phyloP scores from a whole-genome alignment of 352 stramenopile species.

The Thalassiosira oceanica region DNA sequence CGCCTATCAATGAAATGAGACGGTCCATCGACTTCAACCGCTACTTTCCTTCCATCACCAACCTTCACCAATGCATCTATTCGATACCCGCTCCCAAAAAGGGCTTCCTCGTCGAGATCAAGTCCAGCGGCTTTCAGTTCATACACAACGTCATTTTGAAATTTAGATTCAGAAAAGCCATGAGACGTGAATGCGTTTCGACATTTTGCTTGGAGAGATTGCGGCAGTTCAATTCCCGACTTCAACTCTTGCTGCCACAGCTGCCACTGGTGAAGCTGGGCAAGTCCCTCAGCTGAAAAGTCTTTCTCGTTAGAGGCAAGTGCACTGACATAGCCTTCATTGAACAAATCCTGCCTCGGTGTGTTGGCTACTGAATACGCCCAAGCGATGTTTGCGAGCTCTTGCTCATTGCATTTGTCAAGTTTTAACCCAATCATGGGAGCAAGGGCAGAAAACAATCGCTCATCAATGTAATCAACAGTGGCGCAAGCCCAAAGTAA shows the following conservation, averaged over 20 bases:
- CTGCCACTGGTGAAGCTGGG: conserved; percentile 26
- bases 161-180: not conserved
- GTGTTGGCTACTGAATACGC: conserved; percentile 9
- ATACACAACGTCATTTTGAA: conserved; percentile 1
- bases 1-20: conserved; percentile 2
- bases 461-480: not conserved
- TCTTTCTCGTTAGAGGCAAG: not conserved
- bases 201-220: conserved; percentile 13
- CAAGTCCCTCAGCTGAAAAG: not conserved
- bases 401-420: conserved; percentile 1
- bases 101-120: conserved; percentile 1
- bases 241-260: conserved; percentile 25
- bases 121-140: conserved; percentile 3
- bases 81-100: conserved; percentile 3
- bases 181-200: conserved; percentile 16
- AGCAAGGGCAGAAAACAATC: not conserved
- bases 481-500: conserved; percentile 7
- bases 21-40: conserved; percentile 5
- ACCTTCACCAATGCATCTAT: conserved; percentile 10
- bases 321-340: not conserved
- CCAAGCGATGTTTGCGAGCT: conserved; percentile 7
- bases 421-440: not conserved
- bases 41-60: not conserved
- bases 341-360: not conserved
- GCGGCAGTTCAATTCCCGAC: conserved; percentile 3